Conservation (phyloP, 306 rosid genomes). For the Castanea mollissima region DNA sequence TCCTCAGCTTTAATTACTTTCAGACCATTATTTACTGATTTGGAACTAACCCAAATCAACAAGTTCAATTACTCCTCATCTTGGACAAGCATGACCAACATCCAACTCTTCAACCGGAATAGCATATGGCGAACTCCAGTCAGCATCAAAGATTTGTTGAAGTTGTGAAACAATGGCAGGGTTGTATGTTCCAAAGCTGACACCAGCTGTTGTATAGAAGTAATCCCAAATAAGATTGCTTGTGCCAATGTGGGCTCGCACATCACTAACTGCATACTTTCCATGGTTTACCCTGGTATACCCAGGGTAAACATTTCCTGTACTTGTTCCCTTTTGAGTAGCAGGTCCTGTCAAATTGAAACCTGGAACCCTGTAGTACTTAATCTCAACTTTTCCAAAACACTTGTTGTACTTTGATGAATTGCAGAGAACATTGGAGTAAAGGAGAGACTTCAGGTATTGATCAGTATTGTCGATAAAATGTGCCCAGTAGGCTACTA, state of each 20-base stretch:
- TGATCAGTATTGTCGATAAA: slow-evolving; percentile 59
- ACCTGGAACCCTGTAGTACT: slow-evolving; percentile 78
- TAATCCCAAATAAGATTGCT: slow-evolving; percentile 96
- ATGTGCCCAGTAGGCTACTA: slow-evolving; percentile 90
- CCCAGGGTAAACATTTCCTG: slow-evolving; percentile 69
- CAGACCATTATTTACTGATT: not conserved
- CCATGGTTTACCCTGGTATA: slow-evolving; percentile 86
- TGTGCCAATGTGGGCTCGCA: slow-evolving; percentile 80
- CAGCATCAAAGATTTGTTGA: slow-evolving; percentile 69
- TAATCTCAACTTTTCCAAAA: slow-evolving; percentile 83
- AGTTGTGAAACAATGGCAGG: slow-evolving; percentile 73
- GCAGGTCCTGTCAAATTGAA: slow-evolving; percentile 86
- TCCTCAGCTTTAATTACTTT: not conserved
- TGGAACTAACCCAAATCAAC: slow-evolving; percentile 15
- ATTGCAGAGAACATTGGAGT: slow-evolving; percentile 75
- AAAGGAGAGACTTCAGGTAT: slow-evolving; percentile 73
- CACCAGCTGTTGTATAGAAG: slow-evolving; percentile 78
- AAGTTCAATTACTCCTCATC: slow-evolving; percentile 20
- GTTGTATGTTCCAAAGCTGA: slow-evolving; percentile 84
- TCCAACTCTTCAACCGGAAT: slow-evolving; percentile 49
- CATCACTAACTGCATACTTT: slow-evolving; percentile 76
- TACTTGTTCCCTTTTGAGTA: slow-evolving; percentile 35
- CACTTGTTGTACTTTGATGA: slow-evolving; percentile 73
- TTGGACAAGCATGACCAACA: slow-evolving; percentile 33
- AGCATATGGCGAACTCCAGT: slow-evolving; percentile 88